These are phyloP conservation scores for Yarrowia porcina DNA, from an alignment of 805 yeast genomes.

Conservation along the genomic window DNA sequence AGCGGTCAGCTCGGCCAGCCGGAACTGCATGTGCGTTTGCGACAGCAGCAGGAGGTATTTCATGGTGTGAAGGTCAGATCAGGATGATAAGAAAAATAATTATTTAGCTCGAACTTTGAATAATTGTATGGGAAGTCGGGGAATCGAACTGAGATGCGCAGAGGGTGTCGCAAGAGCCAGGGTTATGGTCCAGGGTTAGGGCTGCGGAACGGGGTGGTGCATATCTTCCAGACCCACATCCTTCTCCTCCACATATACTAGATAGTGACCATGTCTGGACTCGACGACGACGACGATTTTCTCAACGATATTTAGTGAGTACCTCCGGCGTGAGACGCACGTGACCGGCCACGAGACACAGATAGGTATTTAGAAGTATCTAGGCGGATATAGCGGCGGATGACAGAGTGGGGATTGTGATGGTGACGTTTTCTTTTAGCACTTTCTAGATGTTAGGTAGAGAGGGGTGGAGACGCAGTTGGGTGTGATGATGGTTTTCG, in stretches of 20 bases:
- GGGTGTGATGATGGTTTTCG: no score
- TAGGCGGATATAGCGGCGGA: not conserved
- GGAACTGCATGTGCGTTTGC: constrained; percentile 74
- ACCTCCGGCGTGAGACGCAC: no score
- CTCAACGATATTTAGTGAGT: constrained; percentile 80
- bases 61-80: constrained; percentile 26
- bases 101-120: not conserved
- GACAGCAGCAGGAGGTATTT: constrained; percentile 79
- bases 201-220: not conserved
- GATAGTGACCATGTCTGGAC: constrained; percentile 49
- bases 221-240: no score
- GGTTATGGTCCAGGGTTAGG: not conserved
- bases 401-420: no score
- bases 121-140: no score
- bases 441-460: no score
- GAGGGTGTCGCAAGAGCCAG: no score
- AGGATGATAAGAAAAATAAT: not conserved
- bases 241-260: not conserved
- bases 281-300: constrained; percentile 91
- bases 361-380: constrained; percentile 9
- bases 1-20: constrained; percentile 80
- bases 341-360: not conserved
- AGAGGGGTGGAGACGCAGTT: no score
- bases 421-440: no score
- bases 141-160: not conserved